Percentiles rank a stretch among this genome's conserved stretches.
These are phyloP conservation scores for Brassica nigra DNA, from an alignment of 345 rosid genomes.

Conservation along the genomic window DNA sequence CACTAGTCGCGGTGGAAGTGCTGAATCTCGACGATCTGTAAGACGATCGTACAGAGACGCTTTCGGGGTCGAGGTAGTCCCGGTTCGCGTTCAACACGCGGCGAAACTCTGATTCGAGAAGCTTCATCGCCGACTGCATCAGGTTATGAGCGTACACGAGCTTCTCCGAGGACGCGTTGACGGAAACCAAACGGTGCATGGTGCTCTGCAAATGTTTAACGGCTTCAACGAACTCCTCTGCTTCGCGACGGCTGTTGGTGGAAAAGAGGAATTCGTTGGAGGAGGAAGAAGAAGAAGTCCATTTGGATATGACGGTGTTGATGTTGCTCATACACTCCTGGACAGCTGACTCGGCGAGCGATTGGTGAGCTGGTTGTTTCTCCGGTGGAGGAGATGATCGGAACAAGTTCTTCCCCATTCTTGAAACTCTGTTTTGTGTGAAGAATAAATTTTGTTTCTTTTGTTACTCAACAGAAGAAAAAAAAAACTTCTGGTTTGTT, in stretches of 20 bases:
- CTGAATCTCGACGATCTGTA: conserved; percentile 53
- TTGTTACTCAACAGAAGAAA: conserved; percentile 8
- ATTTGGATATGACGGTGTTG: conserved; percentile 47
- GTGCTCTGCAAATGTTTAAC: conserved; percentile 55
- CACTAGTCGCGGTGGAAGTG: conserved; percentile 32
- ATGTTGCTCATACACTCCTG: conserved; percentile 55
- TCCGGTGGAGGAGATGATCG: conserved; percentile 38
- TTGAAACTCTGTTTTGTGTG: not conserved
- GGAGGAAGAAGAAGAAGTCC: conserved; percentile 51
- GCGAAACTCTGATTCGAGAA: conserved; percentile 68
- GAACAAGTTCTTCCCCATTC: conserved; percentile 41
- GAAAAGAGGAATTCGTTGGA: conserved; percentile 52
- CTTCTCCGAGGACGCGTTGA: conserved; percentile 43
- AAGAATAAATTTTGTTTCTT: not conserved
- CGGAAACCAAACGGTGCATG: conserved; percentile 54
- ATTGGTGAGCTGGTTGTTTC: conserved; percentile 31
- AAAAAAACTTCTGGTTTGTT: not conserved
- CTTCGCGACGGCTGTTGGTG: conserved; percentile 52
- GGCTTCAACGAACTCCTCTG: conserved; percentile 54
- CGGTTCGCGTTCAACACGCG: conserved; percentile 60
- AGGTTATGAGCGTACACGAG: conserved; percentile 54
- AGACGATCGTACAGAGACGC: conserved; percentile 63
- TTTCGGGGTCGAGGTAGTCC: conserved; percentile 67
- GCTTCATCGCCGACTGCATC: conserved; percentile 71
- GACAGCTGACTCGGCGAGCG: conserved; percentile 52